phyloP scores from a whole-genome alignment of 2,329 filamentous ascomycete species.

The Pyrenochaeta sp. region DNA sequence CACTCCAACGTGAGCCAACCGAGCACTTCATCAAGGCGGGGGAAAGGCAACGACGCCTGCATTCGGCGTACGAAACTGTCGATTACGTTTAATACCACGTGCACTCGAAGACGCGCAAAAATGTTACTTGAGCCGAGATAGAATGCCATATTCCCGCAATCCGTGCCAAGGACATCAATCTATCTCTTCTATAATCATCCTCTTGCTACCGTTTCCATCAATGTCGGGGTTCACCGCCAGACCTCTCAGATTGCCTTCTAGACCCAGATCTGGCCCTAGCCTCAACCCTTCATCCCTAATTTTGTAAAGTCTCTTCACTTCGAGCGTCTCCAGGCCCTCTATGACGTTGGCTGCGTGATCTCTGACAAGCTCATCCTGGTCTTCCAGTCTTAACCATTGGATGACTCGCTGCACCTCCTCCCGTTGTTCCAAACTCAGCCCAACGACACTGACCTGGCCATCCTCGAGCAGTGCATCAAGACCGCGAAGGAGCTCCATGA shows the following conservation, averaged over 20 bases:
- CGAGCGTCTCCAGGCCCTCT: conserved; percentile 71
- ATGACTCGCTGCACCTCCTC: conserved; percentile 69
- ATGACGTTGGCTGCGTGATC: conserved; percentile 72
- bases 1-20: no score
- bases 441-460: conserved; percentile 53
- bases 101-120: conserved; percentile 13
- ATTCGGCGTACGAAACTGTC: no score
- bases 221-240: conserved; percentile 50
- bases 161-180: conserved; percentile 52
- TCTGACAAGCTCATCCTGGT: conserved; percentile 72
- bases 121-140: no score
- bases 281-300: conserved; percentile 32
- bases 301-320: conserved; percentile 60
- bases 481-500: conserved; percentile 68
- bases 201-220: conserved; percentile 24
- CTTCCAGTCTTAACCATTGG: conserved; percentile 68
- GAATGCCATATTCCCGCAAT: conserved; percentile 9
- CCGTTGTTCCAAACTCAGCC: conserved; percentile 62
- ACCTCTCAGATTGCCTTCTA: conserved; percentile 54
- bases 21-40: no score
- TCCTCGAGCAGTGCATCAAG: conserved; percentile 60
- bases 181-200: conserved; percentile 63
- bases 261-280: conserved; percentile 33
- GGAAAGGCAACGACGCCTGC: conserved; percentile 7
- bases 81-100: no score